A percentile compares a stretch with the other conserved stretches of the same genome.
phyloP scores from a whole-genome alignment of 768 basidiomycete genomes.

The Dioszegia hungarica region DNA sequence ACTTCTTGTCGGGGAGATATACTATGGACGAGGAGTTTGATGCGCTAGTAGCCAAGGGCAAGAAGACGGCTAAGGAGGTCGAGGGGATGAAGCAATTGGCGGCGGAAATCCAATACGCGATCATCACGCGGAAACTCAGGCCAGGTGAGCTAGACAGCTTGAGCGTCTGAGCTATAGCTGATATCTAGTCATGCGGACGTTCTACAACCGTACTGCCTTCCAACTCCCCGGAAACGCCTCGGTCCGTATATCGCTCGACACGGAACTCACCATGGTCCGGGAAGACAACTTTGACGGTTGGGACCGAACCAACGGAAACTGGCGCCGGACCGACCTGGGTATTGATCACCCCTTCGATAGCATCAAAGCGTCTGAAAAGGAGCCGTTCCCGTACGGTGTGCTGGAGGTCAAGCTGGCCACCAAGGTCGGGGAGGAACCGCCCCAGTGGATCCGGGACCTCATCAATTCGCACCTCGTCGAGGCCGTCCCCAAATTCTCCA shows the following conservation, averaged over 20 bases:
- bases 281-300: conserved; percentile 95
- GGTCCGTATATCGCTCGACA: conserved; percentile 96
- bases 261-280: conserved; percentile 85
- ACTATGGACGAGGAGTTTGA: conserved; percentile 92
- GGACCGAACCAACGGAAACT: conserved; percentile 74
- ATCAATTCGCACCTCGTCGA: conserved; percentile 93
- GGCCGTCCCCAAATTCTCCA: conserved; percentile 95
- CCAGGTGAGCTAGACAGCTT: conserved; percentile 60
- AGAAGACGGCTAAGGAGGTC: conserved; percentile 85
- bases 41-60: conserved; percentile 75
- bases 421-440: conserved; percentile 89
- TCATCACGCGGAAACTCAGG: conserved; percentile 70
- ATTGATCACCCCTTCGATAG: conserved; percentile 87
- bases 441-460: conserved; percentile 93
- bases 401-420: conserved; percentile 97
- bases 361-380: conserved; percentile 70
- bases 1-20: conserved; percentile 82
- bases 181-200: conserved; percentile 78
- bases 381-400: conserved; percentile 94
- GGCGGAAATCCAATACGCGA: conserved; percentile 90
- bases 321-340: conserved; percentile 89
- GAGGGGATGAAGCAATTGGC: conserved; percentile 93
- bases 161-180: neutral
- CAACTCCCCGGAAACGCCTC: conserved; percentile 98
- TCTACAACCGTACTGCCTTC: conserved; percentile 98